Base-by-base conservation (phyloP, 2,329 filamentous ascomycete species). In the Teratosphaeriaceae sp. region DNA sequence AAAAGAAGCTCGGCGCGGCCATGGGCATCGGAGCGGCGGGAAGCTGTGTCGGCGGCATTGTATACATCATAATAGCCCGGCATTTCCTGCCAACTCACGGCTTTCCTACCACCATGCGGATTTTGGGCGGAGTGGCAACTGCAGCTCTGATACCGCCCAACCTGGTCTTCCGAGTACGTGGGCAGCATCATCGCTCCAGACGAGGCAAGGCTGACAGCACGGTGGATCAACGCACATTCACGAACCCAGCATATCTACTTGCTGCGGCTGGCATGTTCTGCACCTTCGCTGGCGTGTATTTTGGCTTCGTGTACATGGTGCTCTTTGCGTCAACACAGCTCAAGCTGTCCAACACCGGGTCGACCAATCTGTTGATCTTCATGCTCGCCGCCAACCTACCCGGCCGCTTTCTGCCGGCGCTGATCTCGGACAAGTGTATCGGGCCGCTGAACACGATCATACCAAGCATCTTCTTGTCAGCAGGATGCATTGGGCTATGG, bases 401-500 rank as follows among this genome's bases (percentile, higher is more conserved):
- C 12, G 61, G 60, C 27, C 58, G 61, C 34, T 53, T 64, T 40
- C 15, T 65, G 15, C 57, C 58, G 3, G 54, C 48, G 3, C 20
- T 61, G 7, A 57, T 64, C 41, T 55, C 53, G 24, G 57, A 63
- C 44, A 43, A 40, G 9, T 58, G 52, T 44, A 53, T 61, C 40
- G 60, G 61, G 5, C 58, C 64, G 1, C 50, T 65, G 3, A 63
- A 63, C 29, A 64, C 61, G 2, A 55, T 62, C 26, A 60, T 63
- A 8, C 57, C 62, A 1, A 49, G 47, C 0, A 53, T 67, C 2
- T 62, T 78, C 3, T 69, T 78, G 27, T 68, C 68, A 0, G 68
- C 66, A 19, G 60, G 70, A 11, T 58, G 78, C 3, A 68, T 73
- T 53, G 68, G 72, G 29, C 49, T 72, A 31, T 80, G 77, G 76